phyloP scores from a whole-genome alignment of 768 basidiomycete genomes.

The Boletus insuetus region DNA sequence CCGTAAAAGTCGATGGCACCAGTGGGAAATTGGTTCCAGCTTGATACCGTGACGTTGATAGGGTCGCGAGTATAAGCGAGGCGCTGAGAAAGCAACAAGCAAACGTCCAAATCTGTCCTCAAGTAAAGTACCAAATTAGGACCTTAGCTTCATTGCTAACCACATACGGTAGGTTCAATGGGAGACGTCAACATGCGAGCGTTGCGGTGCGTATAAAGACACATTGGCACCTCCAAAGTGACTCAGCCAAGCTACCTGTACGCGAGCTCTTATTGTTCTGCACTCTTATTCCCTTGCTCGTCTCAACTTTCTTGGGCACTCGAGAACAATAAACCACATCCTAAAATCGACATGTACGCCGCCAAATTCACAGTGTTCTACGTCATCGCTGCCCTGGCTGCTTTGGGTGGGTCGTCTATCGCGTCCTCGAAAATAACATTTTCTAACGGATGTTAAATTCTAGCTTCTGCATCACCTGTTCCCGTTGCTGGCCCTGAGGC shows the following conservation, averaged over 20 bases:
- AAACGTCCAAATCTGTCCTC: constrained; percentile 26
- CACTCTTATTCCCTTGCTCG: not conserved
- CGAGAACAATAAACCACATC: constrained; percentile 28
- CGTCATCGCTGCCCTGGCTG: constrained; percentile 27
- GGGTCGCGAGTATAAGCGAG: not conserved
- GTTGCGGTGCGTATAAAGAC: constrained; percentile 26
- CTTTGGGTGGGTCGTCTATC: constrained; percentile 20
- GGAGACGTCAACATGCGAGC: not conserved
- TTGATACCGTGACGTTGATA: not conserved
- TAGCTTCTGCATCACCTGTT: constrained; percentile 29
- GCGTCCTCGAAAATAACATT: not conserved
- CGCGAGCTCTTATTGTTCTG: constrained; percentile 33
- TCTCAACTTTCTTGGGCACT: not conserved
- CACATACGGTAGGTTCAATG: constrained; percentile 29
- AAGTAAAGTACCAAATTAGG: constrained; percentile 24
- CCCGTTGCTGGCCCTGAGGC: constrained; percentile 17
- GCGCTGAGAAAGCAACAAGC: constrained; percentile 21
- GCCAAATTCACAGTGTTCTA: constrained; percentile 28
- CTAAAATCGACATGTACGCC: constrained; percentile 28
- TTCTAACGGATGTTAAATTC: not conserved
- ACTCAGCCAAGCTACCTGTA: constrained; percentile 18
- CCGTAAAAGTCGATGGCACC: constrained; percentile 9
- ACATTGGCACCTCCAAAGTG: not conserved
- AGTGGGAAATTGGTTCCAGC: not conserved
- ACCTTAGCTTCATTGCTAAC: constrained; percentile 15